Percentiles rank a stretch among this genome's conserved stretches.
Evolutionary conservation across 768 basidiomycete species (phyloP).

Genomic region (Tephrocybe sp.): DNA sequence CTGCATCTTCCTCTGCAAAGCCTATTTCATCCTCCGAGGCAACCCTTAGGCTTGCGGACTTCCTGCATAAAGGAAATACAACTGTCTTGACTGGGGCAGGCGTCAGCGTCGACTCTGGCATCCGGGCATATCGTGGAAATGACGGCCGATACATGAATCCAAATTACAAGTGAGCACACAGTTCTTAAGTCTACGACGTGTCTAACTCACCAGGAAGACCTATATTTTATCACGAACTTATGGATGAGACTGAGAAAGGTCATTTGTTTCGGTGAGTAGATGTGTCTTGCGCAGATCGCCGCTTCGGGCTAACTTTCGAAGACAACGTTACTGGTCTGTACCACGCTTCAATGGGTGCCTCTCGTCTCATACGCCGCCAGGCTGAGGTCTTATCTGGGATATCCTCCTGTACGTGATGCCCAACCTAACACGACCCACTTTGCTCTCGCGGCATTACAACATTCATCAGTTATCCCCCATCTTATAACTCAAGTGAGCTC

Average conservation of each 20-base stretch:
- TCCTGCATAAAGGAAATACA: constrained; percentile 70
- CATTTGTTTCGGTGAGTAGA: constrained; percentile 62
- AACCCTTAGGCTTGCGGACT: constrained; percentile 58
- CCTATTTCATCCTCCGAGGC: constrained; percentile 50
- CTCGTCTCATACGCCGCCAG: constrained; percentile 22
- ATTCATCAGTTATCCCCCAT: constrained; percentile 55
- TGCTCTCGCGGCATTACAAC: constrained; percentile 80
- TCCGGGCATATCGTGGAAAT: constrained; percentile 87
- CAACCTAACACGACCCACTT: constrained; percentile 89
- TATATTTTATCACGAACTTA: constrained; percentile 81
- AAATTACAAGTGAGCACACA: constrained; percentile 70
- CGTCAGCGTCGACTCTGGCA: constrained; percentile 93
- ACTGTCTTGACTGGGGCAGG: constrained; percentile 87
- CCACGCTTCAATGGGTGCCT: constrained; percentile 18
- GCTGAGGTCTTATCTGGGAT: constrained; percentile 83
- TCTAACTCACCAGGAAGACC: constrained; percentile 41
- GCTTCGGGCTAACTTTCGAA: constrained; percentile 24
- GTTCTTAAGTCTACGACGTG: constrained; percentile 2
- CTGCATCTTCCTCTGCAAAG: constrained; percentile 36
- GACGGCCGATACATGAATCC: constrained; percentile 90
- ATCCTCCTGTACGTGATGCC: constrained; percentile 80
- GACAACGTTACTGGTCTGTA: constrained; percentile 80
- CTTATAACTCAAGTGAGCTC: constrained; percentile 74
- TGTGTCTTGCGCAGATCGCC: background rate
- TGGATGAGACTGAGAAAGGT: constrained; percentile 70